Evolutionary conservation across 768 basidiomycete species (phyloP).

Genomic region (Infundibulicybe gibba): DNA sequence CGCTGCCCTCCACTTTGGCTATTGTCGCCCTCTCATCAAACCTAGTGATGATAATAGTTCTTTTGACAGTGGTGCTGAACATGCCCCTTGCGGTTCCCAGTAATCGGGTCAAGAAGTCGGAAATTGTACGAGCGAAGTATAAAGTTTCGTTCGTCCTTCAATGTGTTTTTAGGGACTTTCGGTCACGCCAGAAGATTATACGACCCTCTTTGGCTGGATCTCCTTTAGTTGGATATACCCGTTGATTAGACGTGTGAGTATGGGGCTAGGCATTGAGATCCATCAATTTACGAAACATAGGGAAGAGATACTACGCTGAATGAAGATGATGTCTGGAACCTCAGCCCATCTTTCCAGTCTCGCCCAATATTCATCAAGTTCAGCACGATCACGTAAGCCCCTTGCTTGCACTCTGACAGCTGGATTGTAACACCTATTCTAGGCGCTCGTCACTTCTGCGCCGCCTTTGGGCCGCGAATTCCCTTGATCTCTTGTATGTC

Average conservation of each 20-base stretch:
- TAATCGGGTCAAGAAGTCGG: conserved; percentile 38
- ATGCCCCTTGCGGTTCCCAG: conserved; percentile 74
- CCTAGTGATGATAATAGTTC: conserved; percentile 34
- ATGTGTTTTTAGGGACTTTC: conserved; percentile 37
- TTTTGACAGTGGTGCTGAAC: conserved; percentile 43
- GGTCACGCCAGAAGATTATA: conserved; percentile 76
- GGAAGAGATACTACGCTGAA: conserved; percentile 54
- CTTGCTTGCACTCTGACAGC: neutral
- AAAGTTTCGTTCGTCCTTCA: neutral
- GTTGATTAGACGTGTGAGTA: conserved; percentile 45
- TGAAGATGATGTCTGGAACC: conserved; percentile 68
- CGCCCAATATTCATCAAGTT: conserved; percentile 61
- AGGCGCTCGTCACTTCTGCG: conserved; percentile 38
- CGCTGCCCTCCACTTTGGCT: conserved; percentile 31
- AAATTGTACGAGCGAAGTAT: conserved; percentile 51
- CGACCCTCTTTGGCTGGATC: conserved; percentile 66
- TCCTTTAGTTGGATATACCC: conserved; percentile 73
- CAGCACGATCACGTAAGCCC: conserved; percentile 27
- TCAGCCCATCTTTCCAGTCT: conserved; percentile 67
- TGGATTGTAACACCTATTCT: conserved; percentile 2
- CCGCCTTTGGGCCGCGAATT: conserved; percentile 41
- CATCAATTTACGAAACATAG: conserved; percentile 11
- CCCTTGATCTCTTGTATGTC: conserved; percentile 40
- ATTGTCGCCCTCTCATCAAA: conserved; percentile 33
- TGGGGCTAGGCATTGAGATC: neutral